Base-by-base conservation (phyloP, 1,284 basidiomycete species). In the Heterobasidion irregulare region DNA sequence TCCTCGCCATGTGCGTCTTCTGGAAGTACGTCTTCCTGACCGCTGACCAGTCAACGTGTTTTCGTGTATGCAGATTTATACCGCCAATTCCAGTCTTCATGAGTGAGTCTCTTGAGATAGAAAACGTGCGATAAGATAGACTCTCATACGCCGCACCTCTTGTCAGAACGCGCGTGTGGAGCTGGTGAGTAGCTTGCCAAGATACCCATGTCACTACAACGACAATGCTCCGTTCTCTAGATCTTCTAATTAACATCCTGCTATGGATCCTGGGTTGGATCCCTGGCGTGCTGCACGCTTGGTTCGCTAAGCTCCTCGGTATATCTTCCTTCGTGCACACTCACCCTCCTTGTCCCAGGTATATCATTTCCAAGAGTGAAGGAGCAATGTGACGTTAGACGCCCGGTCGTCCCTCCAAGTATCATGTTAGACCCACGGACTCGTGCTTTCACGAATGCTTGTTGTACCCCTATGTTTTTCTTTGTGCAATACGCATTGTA, bases 211-310 rank as follows among this genome's bases (percentile, higher is more conserved):
- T 34, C 18, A 54, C 52, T 34, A 12, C 38, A 12, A 10, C 8
- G 8, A 41, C 7, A 7, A 41, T n/a, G n/a, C 35, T 45, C 51
- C 53, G 52, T 7, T 10, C 18, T 50, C 32, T 38, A 78, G 81
- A 82, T 56, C 72, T 83, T 56, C 77, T 74, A 68, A 81, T 83
- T 57, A 83, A 82, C 62, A 71, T 83, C 59, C 65, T 71, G 5
- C 66, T 84, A 9, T 75, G 70, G 61, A 70, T 83, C 52, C 65
- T 83, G 10, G 80, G 75, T 19, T 83, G 79, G 79, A 76, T 83
- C 50, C 81, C 80, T 15, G 80, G 80, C 13, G 72, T 81, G 1
- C 62, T 82, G 36, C 80, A 83, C 58, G 78, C 80, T 7, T 82
- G 78, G 80, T 81, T 57, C 6, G 38, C 6, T 6, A 6, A n/a